These are phyloP conservation scores for Aspergillus latus DNA, from an alignment of 2,329 filamentous ascomycete genomes.

Conservation along the genomic window DNA sequence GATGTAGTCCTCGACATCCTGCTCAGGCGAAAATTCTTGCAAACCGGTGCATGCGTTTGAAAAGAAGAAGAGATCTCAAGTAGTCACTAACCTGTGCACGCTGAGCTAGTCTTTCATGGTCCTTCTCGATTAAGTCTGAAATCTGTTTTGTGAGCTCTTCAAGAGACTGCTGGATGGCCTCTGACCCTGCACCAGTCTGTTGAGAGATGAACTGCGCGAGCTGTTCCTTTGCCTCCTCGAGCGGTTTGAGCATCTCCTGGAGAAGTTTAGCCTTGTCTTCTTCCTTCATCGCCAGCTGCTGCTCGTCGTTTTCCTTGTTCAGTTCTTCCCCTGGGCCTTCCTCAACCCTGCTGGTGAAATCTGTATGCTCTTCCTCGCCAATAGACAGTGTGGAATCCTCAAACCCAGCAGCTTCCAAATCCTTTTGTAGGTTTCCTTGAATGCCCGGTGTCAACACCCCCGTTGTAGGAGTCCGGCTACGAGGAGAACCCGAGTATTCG, in stretches of 20 bases:
- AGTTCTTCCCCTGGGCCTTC: conserved; percentile 37
- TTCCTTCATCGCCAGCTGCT: conserved; percentile 31
- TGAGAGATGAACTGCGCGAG: conserved; percentile 42
- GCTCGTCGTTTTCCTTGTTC: conserved; percentile 24
- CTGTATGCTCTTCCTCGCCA: conserved; percentile 39
- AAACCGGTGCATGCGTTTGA: background rate
- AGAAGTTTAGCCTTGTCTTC: conserved; percentile 41
- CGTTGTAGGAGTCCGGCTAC: conserved; percentile 39
- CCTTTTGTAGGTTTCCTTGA: conserved; percentile 43
- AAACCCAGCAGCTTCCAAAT: conserved; percentile 43
- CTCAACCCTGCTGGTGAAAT: conserved; percentile 39
- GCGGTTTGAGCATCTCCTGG: conserved; percentile 42
- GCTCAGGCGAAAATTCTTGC: background rate
- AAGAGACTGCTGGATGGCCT: conserved; percentile 37
- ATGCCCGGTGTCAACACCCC: conserved; percentile 40
- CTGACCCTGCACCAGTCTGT: conserved; percentile 32
- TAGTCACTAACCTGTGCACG: conserved; percentile 42
- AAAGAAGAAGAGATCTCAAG: background rate
- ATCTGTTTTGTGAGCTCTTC: conserved; percentile 45
- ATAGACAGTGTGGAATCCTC: conserved; percentile 41
- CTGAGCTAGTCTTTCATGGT: conserved; percentile 43
- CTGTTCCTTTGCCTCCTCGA: conserved; percentile 43
- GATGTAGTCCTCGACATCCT: background rate
- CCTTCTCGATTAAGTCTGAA: conserved; percentile 59
- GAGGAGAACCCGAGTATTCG: conserved; percentile 42